These are phyloP conservation scores for Elsinoe batatas DNA, from an alignment of 2,329 filamentous ascomycete genomes.

Conservation along the genomic window DNA sequence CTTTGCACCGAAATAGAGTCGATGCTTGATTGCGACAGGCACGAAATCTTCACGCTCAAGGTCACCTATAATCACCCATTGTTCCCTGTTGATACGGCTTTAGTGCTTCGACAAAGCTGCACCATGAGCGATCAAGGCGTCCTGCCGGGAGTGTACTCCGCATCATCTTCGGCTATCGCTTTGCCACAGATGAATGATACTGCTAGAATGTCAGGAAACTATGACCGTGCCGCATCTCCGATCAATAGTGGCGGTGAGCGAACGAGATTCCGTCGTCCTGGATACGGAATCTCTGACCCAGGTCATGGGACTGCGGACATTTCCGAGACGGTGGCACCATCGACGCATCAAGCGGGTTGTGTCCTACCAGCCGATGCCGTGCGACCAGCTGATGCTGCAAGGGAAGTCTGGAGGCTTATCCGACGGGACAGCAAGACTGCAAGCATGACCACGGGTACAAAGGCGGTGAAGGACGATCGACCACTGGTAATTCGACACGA, in stretches of 20 bases:
- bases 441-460: neutral
- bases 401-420: slow-evolving; percentile 31
- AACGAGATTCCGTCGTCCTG: neutral
- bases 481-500: neutral
- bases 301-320: neutral
- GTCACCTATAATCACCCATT: neutral
- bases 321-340: neutral
- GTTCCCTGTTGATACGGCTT: neutral
- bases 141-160: too few species aligned
- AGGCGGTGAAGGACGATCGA: neutral
- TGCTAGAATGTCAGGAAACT: too few species aligned
- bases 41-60: slow-evolving; percentile 1
- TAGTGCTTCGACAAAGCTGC: slow-evolving; percentile 17
- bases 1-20: slow-evolving; percentile 9
- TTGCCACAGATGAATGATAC: too few species aligned
- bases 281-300: slow-evolving; percentile 7
- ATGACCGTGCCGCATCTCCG: neutral
- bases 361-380: neutral
- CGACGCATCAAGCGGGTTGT: neutral
- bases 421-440: slow-evolving; percentile 19
- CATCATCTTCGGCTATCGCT: too few species aligned
- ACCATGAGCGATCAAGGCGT: neutral
- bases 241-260: neutral
- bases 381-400: slow-evolving; percentile 23
- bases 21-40: slow-evolving; percentile 16